A percentile compares a stretch with the other conserved stretches of the same genome.
Evolutionary conservation across 140 eudicot species (phyloP).

Genomic region (Artemisia princeps): DNA sequence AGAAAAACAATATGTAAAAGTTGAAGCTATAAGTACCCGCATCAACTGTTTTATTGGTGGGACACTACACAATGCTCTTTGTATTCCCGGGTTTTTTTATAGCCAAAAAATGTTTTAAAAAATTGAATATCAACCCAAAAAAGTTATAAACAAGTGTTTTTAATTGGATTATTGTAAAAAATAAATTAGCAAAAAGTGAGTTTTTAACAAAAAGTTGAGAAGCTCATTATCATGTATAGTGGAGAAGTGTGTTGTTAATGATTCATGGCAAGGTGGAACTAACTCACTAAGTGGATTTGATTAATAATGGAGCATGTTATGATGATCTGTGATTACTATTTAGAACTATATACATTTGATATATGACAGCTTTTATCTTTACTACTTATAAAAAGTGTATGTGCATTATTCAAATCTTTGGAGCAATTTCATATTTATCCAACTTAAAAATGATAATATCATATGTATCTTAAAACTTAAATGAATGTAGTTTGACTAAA

Average conservation of each 20-base stretch:
- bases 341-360: no score
- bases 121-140: not conserved
- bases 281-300: conserved; percentile 14
- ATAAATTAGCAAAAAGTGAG: not conserved
- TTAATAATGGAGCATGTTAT: conserved; percentile 27
- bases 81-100: no score
- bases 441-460: no score
- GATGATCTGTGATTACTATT: conserved; percentile 7
- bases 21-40: not conserved
- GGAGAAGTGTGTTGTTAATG: conserved; percentile 37
- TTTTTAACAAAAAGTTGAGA: conserved; percentile 13
- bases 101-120: no score
- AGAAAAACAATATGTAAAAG: not conserved
- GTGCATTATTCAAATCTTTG: no score
- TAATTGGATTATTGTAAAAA: not conserved
- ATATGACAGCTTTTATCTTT: no score
- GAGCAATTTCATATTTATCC: no score
- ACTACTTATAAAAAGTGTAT: no score
- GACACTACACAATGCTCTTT: no score
- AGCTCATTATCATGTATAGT: conserved; percentile 25
- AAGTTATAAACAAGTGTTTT: conserved; percentile 3
- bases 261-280: conserved; percentile 17
- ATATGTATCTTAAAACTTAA: no score
- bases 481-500: no score
- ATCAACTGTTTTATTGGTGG: no score